Base-by-base conservation (phyloP, 768 basidiomycete species). In the Lentinula sp. region DNA sequence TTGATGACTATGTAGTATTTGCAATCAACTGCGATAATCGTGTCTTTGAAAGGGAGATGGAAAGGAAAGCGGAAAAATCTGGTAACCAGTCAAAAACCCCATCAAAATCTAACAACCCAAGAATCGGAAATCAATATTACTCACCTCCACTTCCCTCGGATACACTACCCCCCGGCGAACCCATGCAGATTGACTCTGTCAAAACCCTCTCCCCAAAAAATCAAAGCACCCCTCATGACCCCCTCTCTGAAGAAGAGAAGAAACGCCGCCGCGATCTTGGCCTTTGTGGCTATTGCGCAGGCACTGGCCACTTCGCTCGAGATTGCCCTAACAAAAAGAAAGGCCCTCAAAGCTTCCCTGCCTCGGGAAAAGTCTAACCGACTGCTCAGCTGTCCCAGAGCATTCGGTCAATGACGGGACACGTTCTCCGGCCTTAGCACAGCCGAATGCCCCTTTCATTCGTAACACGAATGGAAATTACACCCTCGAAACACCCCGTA, bases 251-350 rank as follows among this genome's bases (percentile, higher is more conserved):
- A 6, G 62, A 59, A 1, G 69, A 69, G 52, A 21, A 48, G 0
- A 55, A 68, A 8, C 63, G 62, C 6, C 61, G 61, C 21, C 21
- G 1, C 1, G 21, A 21, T 21, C 21, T 21, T 21, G 1, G 21
- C 21, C 21, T 21, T 21, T 21, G 21, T 21, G 21, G 1, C 21
- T 21, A 69, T 43, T 70, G 70, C 13, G 65, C 66, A 1, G 58
- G 56, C 34, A 52, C 65, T 16, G 59, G 61, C 15, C 70, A 70
- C 46, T 28, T 11, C 1, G 51, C 63, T 10, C 31, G 54, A 2
- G 51, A 61, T 23, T 70, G 69, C 46, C 67, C 60, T 3, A 69
- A 67, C 55, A 68, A 69, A 65, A 61, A 61, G 61, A 45, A 31
- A n/a, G 49, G 11, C 37, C 37, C 37, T 11, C 7, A 28, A 34